Conservation (phyloP, 805 yeast species). For the Candida nitratophila region DNA sequence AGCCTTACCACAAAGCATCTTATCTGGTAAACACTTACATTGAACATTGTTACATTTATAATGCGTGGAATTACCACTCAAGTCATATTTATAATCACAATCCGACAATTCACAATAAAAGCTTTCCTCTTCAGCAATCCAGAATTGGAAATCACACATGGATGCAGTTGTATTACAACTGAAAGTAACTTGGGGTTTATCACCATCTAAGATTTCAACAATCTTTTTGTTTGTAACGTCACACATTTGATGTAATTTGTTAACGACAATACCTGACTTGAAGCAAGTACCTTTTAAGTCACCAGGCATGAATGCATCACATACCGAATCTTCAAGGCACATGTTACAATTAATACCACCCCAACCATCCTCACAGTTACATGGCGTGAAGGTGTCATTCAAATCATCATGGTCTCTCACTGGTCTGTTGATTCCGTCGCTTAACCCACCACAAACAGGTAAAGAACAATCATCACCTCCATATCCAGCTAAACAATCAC, state of each 20-base stretch:
- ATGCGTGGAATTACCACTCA: conserved; percentile 56
- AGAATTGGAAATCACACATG: conserved; percentile 84
- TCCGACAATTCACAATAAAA: conserved; percentile 77
- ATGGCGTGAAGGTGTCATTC: conserved; percentile 19
- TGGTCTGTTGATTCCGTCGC: conserved; percentile 62
- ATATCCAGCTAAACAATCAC: conserved; percentile 89
- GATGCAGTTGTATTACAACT: conserved; percentile 65
- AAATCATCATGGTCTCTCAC: conserved; percentile 35
- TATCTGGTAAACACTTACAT: conserved; percentile 89
- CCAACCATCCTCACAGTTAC: conserved; percentile 87
- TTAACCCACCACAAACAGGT: conserved; percentile 80
- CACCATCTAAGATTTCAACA: conserved; percentile 68
- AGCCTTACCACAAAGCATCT: conserved; percentile 88
- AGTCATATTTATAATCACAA: conserved; percentile 68
- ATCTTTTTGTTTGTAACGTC: conserved; percentile 89
- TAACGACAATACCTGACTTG: conserved; percentile 74
- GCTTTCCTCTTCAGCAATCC: conserved; percentile 88
- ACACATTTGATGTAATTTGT: conserved; percentile 83
- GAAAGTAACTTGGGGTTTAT: conserved; percentile 87
- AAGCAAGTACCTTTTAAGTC: conserved; percentile 82
- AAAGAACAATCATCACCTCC: conserved; percentile 89
- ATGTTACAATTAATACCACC: conserved; percentile 88
- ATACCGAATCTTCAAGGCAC: conserved; percentile 65
- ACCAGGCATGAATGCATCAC: conserved; percentile 85
- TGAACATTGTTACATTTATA: conserved; percentile 70